Evolutionary conservation across 208 protist species (phyloP).

Genomic region (Leishmania amazonensis): DNA sequence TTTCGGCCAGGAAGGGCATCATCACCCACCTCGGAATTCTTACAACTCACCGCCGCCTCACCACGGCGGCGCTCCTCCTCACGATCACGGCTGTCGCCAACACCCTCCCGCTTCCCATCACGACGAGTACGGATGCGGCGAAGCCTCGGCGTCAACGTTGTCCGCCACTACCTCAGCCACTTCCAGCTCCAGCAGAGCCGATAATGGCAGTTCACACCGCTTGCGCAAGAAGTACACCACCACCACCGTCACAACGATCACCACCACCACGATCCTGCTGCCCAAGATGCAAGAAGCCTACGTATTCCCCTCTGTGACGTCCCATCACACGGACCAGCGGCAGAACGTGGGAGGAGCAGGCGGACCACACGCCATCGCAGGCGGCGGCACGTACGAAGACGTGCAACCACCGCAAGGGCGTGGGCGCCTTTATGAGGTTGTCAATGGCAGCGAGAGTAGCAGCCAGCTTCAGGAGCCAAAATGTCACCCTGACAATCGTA

Average conservation of each 20-base stretch:
- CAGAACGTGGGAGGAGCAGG: background rate
- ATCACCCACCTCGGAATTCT: background rate
- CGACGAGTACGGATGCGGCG: background rate
- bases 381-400: background rate
- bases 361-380: background rate
- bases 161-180: conserved; percentile 5
- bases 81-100: background rate
- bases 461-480: background rate
- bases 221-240: conserved; percentile 69
- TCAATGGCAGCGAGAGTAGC: background rate
- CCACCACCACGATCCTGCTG: conserved; percentile 65
- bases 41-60: background rate
- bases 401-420: background rate
- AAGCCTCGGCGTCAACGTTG: background rate
- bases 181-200: background rate
- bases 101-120: conserved; percentile 2
- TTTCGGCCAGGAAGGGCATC: background rate
- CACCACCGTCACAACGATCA: conserved; percentile 74
- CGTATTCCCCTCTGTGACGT: conserved; percentile 25
- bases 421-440: conserved; percentile 4
- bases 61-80: background rate
- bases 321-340: conserved; percentile 28
- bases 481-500: background rate
- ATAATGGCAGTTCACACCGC: conserved; percentile 26
- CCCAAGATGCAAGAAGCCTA: conserved; percentile 53